These are phyloP conservation scores for Salvia splendens DNA, from an alignment of 257 asterid genomes.

Conservation along the genomic window DNA sequence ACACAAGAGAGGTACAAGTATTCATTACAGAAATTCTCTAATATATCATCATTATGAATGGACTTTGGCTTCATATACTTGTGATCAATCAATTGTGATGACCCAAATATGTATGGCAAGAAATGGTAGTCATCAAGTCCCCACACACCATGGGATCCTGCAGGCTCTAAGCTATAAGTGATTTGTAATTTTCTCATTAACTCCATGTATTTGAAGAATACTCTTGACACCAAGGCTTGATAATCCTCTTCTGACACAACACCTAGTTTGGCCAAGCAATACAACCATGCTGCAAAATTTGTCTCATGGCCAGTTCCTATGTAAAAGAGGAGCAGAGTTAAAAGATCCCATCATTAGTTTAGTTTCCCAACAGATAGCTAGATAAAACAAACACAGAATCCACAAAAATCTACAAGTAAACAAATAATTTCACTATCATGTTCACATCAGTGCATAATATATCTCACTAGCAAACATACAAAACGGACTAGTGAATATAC, in stretches of 20 bases:
- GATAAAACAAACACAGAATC: slow-evolving; percentile 12
- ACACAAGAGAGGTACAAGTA: slow-evolving; percentile 80
- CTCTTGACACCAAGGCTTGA: slow-evolving; percentile 73
- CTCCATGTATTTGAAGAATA: slow-evolving; percentile 78
- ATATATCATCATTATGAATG: slow-evolving; percentile 82
- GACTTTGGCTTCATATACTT: slow-evolving; percentile 98
- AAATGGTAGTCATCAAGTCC: slow-evolving; percentile 96
- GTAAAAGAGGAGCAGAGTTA: slow-evolving; percentile 22
- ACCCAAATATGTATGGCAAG: slow-evolving; percentile 84
- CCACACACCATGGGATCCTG: slow-evolving; percentile 98
- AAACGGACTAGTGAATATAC: background rate
- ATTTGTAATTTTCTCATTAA: slow-evolving; percentile 86
- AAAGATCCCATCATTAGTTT: background rate
- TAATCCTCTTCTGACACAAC: slow-evolving; percentile 80
- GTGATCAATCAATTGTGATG: slow-evolving; percentile 90
- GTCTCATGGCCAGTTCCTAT: slow-evolving; percentile 95
- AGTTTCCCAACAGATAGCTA: slow-evolving; percentile 13
- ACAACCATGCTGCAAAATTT: slow-evolving; percentile 87
- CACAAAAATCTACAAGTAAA: slow-evolving; percentile 8
- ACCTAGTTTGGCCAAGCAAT: slow-evolving; percentile 77
- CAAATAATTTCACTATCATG: background rate
- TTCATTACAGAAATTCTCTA: slow-evolving; percentile 78
- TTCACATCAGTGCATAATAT: slow-evolving; percentile 3
- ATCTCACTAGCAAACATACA: background rate
- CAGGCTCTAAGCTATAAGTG: slow-evolving; percentile 83